phyloP scores from a whole-genome alignment of 2,329 filamentous ascomycete genomes.

The Trichoderma lentiforme region DNA sequence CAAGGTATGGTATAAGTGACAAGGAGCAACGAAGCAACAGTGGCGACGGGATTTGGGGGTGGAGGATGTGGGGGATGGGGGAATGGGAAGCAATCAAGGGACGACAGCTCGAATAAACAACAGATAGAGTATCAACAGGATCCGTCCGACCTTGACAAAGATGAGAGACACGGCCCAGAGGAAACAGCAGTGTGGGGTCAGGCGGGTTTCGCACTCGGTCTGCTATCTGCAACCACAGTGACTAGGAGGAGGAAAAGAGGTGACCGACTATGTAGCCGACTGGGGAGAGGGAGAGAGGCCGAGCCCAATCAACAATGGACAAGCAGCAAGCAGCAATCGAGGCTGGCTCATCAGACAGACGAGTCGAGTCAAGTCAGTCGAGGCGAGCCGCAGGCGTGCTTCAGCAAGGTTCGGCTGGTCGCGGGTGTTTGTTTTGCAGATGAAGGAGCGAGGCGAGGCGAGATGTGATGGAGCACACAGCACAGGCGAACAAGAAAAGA shows the following conservation, averaged over 20 bases:
- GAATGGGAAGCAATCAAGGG: not conserved
- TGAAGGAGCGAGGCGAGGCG: not conserved
- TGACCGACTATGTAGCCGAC: not conserved
- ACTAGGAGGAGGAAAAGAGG: not conserved
- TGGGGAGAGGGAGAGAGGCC: not conserved
- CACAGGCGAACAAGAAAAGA: not conserved
- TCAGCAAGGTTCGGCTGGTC: constrained; percentile 1
- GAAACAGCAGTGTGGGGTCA: constrained; percentile 6
- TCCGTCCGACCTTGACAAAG: not conserved
- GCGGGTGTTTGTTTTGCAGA: constrained; percentile 6
- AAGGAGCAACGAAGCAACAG: not conserved
- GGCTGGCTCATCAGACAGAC: not conserved
- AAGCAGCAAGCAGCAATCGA: not conserved
- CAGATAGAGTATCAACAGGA: not conserved
- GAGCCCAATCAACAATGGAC: constrained; percentile 4
- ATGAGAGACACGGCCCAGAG: constrained; percentile 1
- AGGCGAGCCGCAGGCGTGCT: not conserved
- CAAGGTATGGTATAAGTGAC: constrained; percentile 6
- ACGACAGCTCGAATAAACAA: constrained; percentile 1
- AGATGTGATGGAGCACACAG: constrained; percentile 4
- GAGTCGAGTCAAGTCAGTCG: not conserved
- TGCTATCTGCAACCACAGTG: not conserved
- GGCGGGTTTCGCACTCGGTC: not conserved
- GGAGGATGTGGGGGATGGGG: constrained; percentile 12
- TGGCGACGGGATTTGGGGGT: constrained; percentile 4